Evolutionary conservation across 176 grass and related monocot genomes (phyloP).

Genomic region (Carex kokanica): DNA sequence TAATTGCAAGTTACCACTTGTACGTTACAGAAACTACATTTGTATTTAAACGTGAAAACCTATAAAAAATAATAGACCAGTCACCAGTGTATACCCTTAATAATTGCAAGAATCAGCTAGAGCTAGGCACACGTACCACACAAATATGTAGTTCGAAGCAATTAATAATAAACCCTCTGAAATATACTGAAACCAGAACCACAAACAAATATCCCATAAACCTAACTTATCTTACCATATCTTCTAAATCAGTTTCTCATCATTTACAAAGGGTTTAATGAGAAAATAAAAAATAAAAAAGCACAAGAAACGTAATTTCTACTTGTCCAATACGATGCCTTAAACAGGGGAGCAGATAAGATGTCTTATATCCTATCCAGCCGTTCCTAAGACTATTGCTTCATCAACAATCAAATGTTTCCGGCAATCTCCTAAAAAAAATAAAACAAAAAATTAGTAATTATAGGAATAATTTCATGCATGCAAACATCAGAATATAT

Average conservation of each 20-base stretch:
- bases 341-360: slow-evolving; percentile 35
- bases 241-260: slow-evolving; percentile 20
- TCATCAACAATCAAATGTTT: slow-evolving; percentile 7
- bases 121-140: not conserved
- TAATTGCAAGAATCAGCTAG: slow-evolving; percentile 1
- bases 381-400: slow-evolving; percentile 10
- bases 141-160: not conserved
- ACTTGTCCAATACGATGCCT: slow-evolving; percentile 19
- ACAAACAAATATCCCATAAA: not conserved
- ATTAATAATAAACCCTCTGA: not conserved
- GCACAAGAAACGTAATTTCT: slow-evolving; percentile 5
- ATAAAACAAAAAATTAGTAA: slow-evolving; percentile 5
- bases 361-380: slow-evolving; percentile 28
- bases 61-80: not conserved
- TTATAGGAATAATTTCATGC: not conserved
- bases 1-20: not conserved
- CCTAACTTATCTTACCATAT: slow-evolving; percentile 15
- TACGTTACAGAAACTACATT: not conserved
- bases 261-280: slow-evolving; percentile 26
- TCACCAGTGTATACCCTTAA: not conserved
- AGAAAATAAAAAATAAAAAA: not conserved
- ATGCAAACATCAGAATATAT: not conserved
- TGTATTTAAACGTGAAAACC: not conserved
- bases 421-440: slow-evolving; percentile 24
- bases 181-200: not conserved